phyloP scores from a whole-genome alignment of 306 rosid species.

The Hippophae tibetana region DNA sequence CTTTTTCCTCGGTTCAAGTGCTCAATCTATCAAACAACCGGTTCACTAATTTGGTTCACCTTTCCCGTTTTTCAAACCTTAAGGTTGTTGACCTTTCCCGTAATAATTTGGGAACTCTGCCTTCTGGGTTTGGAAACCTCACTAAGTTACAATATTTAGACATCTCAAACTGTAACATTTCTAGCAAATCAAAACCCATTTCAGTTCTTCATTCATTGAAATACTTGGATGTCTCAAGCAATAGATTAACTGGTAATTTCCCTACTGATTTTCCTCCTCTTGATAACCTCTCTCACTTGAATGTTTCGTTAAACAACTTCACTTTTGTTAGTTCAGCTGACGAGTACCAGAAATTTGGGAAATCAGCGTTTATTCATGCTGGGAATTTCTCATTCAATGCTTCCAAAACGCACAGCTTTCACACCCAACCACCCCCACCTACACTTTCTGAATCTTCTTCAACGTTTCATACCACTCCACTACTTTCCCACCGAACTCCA shows the following conservation, averaged over 20 bases:
- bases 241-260: conserved; percentile 58
- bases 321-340: conserved; percentile 12
- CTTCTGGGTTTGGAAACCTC: conserved; percentile 46
- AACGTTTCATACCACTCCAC: conserved; percentile 1
- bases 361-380: conserved; percentile 51
- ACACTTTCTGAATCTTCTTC: conserved; percentile 14
- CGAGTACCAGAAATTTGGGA: conserved; percentile 34
- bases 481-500: background rate
- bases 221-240: conserved; percentile 57
- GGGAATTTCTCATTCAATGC: conserved; percentile 33
- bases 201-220: conserved; percentile 39
- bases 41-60: conserved; percentile 50
- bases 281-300: conserved; percentile 33
- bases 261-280: conserved; percentile 75
- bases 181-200: conserved; percentile 45
- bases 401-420: conserved; percentile 20
- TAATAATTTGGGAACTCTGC: conserved; percentile 39
- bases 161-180: conserved; percentile 56
- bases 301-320: conserved; percentile 63
- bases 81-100: conserved; percentile 53
- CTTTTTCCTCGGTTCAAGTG: conserved; percentile 36
- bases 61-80: conserved; percentile 45
- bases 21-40: conserved; percentile 73
- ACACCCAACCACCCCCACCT: background rate
- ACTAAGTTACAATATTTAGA: conserved; percentile 36